Evolutionary conservation across 2,329 filamentous ascomycete species (phyloP).

Genomic region (Ophioceras dolichostomum): DNA sequence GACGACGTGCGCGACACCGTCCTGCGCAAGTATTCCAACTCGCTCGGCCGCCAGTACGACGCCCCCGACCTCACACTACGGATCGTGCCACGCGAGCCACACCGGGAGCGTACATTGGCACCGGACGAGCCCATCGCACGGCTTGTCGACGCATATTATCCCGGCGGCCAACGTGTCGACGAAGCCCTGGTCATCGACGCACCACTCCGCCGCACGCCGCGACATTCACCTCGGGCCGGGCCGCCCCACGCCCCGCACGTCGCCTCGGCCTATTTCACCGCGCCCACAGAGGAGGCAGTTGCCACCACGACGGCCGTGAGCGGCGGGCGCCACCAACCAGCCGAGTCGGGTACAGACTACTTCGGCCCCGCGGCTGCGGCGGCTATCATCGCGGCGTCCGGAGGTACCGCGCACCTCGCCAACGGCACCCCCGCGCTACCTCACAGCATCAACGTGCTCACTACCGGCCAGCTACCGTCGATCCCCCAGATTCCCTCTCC

Average conservation of each 20-base stretch:
- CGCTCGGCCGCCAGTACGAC: constrained; percentile 78
- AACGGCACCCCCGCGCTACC: constrained; percentile 18
- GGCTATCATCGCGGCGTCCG: constrained; percentile 4
- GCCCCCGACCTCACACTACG: constrained; percentile 77
- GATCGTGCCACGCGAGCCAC: constrained; percentile 58
- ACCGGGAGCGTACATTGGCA: constrained; percentile 56
- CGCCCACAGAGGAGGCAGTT: constrained; percentile 68
- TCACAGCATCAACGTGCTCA: constrained; percentile 59
- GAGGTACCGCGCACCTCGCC: constrained; percentile 1
- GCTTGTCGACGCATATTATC: constrained; percentile 71
- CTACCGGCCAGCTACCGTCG: constrained; percentile 70
- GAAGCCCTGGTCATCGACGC: constrained; percentile 90
- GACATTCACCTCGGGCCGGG: constrained; percentile 58
- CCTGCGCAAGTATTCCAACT: constrained; percentile 86
- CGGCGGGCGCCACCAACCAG: neutral
- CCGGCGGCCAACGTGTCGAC: constrained; percentile 74
- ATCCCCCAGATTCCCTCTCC: constrained; percentile 73
- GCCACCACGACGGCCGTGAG: constrained; percentile 32
- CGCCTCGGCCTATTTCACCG: constrained; percentile 44
- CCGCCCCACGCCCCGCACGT: constrained; percentile 26
- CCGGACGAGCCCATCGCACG: constrained; percentile 77
- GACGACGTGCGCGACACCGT: constrained; percentile 93
- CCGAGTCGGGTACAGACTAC: constrained; percentile 60
- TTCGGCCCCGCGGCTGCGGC: constrained; percentile 52
- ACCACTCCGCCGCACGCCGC: constrained; percentile 62